phyloP scores from a whole-genome alignment of 164 flowering plant species.

The Dillenia suffruticosa region DNA sequence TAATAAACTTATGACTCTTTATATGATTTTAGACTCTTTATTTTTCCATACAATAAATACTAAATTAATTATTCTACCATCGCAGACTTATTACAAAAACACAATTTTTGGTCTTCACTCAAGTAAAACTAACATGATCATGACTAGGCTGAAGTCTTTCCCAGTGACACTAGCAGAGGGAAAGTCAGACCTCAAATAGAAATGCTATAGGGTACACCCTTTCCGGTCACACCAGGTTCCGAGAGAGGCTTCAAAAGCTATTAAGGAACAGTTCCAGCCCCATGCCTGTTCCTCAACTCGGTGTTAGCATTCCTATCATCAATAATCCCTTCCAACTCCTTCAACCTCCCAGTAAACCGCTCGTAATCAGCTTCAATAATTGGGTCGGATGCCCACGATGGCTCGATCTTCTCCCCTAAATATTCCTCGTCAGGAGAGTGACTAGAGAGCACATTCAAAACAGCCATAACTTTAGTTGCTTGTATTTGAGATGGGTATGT shows the following conservation, averaged over 20 bases:
- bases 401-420: conserved; percentile 18
- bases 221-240: conserved; percentile 22
- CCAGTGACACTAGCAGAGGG: too few relatives aligned
- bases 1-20: too few relatives aligned
- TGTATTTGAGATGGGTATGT: conserved; percentile 27
- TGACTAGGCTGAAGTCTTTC: too few relatives aligned
- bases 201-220: conserved; percentile 16
- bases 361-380: conserved; percentile 17
- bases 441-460: conserved; percentile 20
- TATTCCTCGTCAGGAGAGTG: conserved; percentile 38
- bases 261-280: conserved; percentile 34
- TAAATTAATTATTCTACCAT: too few relatives aligned
- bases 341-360: conserved; percentile 15
- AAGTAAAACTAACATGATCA: too few relatives aligned
- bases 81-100: too few relatives aligned
- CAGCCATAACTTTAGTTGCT: conserved; percentile 23
- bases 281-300: conserved; percentile 24
- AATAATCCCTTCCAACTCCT: conserved; percentile 23
- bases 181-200: conserved; percentile 13
- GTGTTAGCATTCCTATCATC: conserved; percentile 17
- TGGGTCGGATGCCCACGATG: conserved; percentile 19
- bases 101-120: too few relatives aligned
- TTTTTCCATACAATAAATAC: too few relatives aligned
- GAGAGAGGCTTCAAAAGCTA: conserved; percentile 31
- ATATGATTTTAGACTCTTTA: too few relatives aligned